phyloP scores from a whole-genome alignment of 2,329 filamentous ascomycete species.

The Penicillium sp. region DNA sequence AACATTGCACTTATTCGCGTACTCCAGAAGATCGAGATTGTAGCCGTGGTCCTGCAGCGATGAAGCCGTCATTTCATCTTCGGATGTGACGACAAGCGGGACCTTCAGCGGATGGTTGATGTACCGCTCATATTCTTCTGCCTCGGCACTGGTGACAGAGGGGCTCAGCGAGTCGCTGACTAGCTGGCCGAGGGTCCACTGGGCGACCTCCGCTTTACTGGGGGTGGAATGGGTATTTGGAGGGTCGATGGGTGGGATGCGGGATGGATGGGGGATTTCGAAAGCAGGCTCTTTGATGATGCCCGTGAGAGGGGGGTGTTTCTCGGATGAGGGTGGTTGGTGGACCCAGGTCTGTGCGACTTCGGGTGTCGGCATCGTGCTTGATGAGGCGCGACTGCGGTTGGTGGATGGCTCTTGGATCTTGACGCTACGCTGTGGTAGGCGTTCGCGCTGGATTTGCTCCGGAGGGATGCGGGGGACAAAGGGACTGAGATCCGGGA shows the following conservation, averaged over 20 bases:
- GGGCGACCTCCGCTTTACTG: slow-evolving; percentile 72
- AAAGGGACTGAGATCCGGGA: slow-evolving; percentile 83
- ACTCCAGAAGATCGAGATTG: slow-evolving; percentile 72
- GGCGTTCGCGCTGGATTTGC: slow-evolving; percentile 59
- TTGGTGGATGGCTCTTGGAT: slow-evolving; percentile 62
- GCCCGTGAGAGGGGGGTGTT: slow-evolving; percentile 38
- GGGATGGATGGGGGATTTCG: slow-evolving; percentile 24
- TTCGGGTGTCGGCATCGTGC: slow-evolving; percentile 24
- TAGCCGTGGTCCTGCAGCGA: slow-evolving; percentile 38
- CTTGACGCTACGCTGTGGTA: slow-evolving; percentile 56
- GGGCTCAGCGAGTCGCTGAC: slow-evolving; percentile 84
- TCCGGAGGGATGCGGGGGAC: slow-evolving; percentile 63
- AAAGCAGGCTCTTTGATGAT: slow-evolving; percentile 57
- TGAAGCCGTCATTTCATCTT: slow-evolving; percentile 37
- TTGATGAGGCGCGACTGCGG: slow-evolving; percentile 37
- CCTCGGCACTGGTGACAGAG: slow-evolving; percentile 71
- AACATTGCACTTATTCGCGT: slow-evolving; percentile 68
- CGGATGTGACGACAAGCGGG: slow-evolving; percentile 60
- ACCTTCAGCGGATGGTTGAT: slow-evolving; percentile 85
- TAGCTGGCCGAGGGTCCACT: slow-evolving; percentile 85
- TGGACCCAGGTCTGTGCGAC: slow-evolving; percentile 30
- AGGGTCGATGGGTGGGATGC: slow-evolving; percentile 21
- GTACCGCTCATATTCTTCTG: slow-evolving; percentile 83
- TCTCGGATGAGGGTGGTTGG: slow-evolving; percentile 34
- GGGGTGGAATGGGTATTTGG: slow-evolving; percentile 62